Base-by-base conservation (phyloP, 495 filamentous ascomycete species). In the Alectoria sarmentosa region DNA sequence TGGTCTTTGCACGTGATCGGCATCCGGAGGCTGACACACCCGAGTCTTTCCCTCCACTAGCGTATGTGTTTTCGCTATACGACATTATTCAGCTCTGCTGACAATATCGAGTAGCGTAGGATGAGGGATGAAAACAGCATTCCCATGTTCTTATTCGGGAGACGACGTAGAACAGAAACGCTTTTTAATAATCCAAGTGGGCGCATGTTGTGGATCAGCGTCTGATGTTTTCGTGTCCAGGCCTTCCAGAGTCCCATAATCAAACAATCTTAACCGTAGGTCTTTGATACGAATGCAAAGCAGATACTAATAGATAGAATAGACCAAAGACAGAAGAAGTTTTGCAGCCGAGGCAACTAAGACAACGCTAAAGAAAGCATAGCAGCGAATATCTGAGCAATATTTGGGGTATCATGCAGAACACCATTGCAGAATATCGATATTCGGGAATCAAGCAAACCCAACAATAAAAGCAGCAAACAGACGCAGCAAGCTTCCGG, bases 401-500 rank as follows among this genome's bases (percentile, higher is more conserved):
- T 19, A 17, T 26, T 15, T 19, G 55, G 57, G 21, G 46, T 52
- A 54, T 55, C 60, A 9, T 55, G n/a, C 32, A 48, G 8, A n/a
- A 38, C 4, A 38, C 23, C 42, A 15, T 15, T 11, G 13, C 3
- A 19, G 9, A 44, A n/a, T 2, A 19, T 44, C 17, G 42, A 30
- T 3, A 1, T 23, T 49, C 14, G 41, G 44, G 17, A 62, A 38
- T 32, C 3, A 54, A n/a, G n/a, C n/a, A n/a, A n/a, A 13, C 60
- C 10, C 34, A 26, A 62, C 7, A 7, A n/a, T 32, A 32, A 62
- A n/a, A 13, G 52, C 44, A 19, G 17, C 11, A 7, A n/a, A 46
- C 10, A 61, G 26, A n/a, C 26, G n/a, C 36, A 46, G 52, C 60
- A 62, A 62, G 44, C 60, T 62, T 34, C 60, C 34, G 26, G 23